A percentile compares a stretch with the other conserved stretches of the same genome.
Conservation (phyloP, 2,329 filamentous ascomycete genomes). For the Venturiaceae sp. region DNA sequence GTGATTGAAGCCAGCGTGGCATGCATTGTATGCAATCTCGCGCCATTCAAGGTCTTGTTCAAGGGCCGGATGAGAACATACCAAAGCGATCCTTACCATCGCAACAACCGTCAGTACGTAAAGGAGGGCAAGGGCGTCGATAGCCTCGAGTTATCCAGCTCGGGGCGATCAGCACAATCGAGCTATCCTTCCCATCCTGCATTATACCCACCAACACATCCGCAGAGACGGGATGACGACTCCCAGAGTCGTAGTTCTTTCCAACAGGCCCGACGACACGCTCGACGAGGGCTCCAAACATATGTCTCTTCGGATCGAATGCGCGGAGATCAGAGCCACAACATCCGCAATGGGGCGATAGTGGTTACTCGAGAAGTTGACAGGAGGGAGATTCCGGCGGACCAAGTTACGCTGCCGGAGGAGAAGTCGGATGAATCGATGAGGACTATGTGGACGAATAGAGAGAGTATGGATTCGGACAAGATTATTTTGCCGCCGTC, state of each 20-base stretch:
- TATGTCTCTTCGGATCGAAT: not conserved
- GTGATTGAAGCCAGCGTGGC: conserved; percentile 11
- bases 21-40: conserved; percentile 10
- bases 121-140: not conserved
- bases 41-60: conserved; percentile 11
- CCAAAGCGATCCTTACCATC: not conserved
- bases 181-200: not conserved
- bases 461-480: not conserved
- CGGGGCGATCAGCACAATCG: not conserved
- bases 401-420: not conserved
- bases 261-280: not conserved
- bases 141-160: not conserved
- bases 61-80: conserved; percentile 2
- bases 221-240: not conserved
- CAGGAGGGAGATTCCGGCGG: not conserved
- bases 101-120: not conserved
- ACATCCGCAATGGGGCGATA: not conserved
- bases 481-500: not conserved
- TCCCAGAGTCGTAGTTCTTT: not conserved
- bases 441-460: not conserved
- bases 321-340: not conserved
- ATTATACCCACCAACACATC: not conserved
- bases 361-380: not conserved
- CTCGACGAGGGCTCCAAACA: not conserved
- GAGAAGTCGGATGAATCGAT: not conserved